Base-by-base conservation (phyloP, 495 filamentous ascomycete species). In the Elasticomyces elasticus region DNA sequence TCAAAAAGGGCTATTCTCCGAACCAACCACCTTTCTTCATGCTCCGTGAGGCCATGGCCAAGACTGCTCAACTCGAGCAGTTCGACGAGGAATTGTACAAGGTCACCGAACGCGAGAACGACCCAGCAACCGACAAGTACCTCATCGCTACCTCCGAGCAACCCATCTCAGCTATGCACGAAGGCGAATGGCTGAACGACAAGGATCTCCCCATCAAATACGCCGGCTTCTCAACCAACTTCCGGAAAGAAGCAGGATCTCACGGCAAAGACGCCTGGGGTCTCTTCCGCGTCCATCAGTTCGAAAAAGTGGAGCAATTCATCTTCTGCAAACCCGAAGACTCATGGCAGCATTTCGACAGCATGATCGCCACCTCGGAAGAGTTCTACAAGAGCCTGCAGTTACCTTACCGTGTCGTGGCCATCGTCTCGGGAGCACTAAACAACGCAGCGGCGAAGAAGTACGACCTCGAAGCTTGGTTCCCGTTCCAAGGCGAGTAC, bases 71-170 rank as follows among this genome's bases (percentile, higher is more conserved):
- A 71, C 80, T 98, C 17, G 88, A 91, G 64, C 86, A 97, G 59
- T 98, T 97, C 63, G 92, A 97, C 61, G 92, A 98, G 67, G 89
- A 97, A 43, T 45, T 97, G 35, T 98, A 98, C 73, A 97, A 98
- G 71, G 91, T 98, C 44, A 80, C 88, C 6, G 86, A 88, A 52
- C 85, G 87, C 56, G 79, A 79, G 48, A 76, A 78, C 50, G 87
- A 94, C 41, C 78, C 86, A 46, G 76, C 87, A 60, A 88, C 82
- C 23, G 88, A 94, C 73, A 97, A 98, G 69, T 98, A 97, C 64
- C 79, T 97, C 15, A 98, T 98, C 69, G 92, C 94, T 11, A 98
- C 92, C 58, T 92, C 87, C 4, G 92, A 98, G 64, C 92, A 98
- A 64, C 92, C 94, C 2, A 78, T 98, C 65, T 91, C 86, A 28